Conservation (phyloP, 768 basidiomycete species). For the Psilocybe cyanescens region DNA sequence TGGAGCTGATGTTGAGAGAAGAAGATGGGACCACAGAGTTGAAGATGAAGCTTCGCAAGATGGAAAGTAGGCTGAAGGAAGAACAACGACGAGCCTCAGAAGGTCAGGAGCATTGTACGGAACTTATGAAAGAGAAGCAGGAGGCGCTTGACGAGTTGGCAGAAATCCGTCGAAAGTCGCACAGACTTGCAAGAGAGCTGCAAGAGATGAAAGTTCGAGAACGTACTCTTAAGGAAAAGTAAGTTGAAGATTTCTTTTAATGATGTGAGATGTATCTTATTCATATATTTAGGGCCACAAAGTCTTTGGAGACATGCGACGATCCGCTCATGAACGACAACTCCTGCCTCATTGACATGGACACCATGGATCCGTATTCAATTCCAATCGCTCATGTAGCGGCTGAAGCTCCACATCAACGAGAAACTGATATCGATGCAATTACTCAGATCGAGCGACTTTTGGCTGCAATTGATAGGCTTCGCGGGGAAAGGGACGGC, state of each 20-base stretch:
- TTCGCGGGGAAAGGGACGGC: slow-evolving; percentile 67
- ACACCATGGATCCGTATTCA: slow-evolving; percentile 19
- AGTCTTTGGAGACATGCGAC: slow-evolving; percentile 22
- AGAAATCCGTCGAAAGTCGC: slow-evolving; percentile 36
- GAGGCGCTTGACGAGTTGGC: slow-evolving; percentile 47
- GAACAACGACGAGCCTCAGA: slow-evolving; percentile 44
- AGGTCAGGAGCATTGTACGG: slow-evolving; percentile 45
- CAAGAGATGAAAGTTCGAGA: slow-evolving; percentile 28
- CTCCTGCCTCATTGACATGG: slow-evolving; percentile 24
- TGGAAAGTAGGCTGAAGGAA: slow-evolving; percentile 42
- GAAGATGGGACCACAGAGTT: slow-evolving; percentile 39
- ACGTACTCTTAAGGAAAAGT: slow-evolving; percentile 24
- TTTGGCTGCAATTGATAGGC: slow-evolving; percentile 63
- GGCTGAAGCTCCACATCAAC: neutral
- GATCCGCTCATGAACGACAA: slow-evolving; percentile 23
- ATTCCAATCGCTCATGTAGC: neutral
- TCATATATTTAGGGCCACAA: slow-evolving; percentile 17
- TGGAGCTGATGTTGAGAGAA: slow-evolving; percentile 53
- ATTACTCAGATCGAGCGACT: slow-evolving; percentile 56
- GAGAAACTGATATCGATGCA: slow-evolving; percentile 31
- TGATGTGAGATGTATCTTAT: neutral
- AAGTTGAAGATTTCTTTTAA: neutral
- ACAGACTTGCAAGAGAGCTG: slow-evolving; percentile 24
- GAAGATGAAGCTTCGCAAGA: slow-evolving; percentile 41
- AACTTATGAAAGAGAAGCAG: slow-evolving; percentile 60